phyloP scores from a whole-genome alignment of 768 basidiomycete genomes.

The Lactarius psammicola region DNA sequence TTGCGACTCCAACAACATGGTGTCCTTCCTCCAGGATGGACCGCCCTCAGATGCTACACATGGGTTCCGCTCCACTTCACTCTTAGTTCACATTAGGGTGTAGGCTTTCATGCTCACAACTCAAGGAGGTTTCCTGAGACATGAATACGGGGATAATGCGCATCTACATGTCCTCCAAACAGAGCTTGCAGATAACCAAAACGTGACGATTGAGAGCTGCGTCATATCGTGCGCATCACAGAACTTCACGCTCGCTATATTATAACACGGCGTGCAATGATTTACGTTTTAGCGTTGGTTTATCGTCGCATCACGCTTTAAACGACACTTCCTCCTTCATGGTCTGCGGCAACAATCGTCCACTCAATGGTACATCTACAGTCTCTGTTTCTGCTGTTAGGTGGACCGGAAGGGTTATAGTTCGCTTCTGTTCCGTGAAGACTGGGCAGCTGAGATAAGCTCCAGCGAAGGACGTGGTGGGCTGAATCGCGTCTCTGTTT shows the following conservation, averaged over 20 bases:
- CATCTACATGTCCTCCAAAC: slow-evolving; percentile 56
- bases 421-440: background rate
- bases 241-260: slow-evolving; percentile 65
- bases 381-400: slow-evolving; percentile 54
- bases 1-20: slow-evolving; percentile 12
- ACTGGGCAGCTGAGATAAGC: slow-evolving; percentile 1
- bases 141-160: slow-evolving; percentile 49
- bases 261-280: slow-evolving; percentile 57
- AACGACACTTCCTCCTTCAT: slow-evolving; percentile 12
- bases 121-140: background rate
- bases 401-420: slow-evolving; percentile 69
- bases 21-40: slow-evolving; percentile 54
- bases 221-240: slow-evolving; percentile 53
- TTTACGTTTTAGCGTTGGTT: slow-evolving; percentile 39
- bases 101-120: slow-evolving; percentile 24
- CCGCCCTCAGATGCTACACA: slow-evolving; percentile 61
- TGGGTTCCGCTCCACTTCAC: slow-evolving; percentile 34
- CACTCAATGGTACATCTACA: slow-evolving; percentile 53
- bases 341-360: slow-evolving; percentile 71
- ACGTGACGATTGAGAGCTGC: slow-evolving; percentile 62
- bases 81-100: slow-evolving; percentile 47
- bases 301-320: background rate
- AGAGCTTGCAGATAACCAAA: slow-evolving; percentile 39
- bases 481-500: slow-evolving; percentile 67
- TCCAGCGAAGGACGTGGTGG: slow-evolving; percentile 69